A percentile compares a stretch with the other conserved stretches of the same genome.
Conservation (phyloP, 2,329 filamentous ascomycete genomes). For the Calonectria hawksworthii region DNA sequence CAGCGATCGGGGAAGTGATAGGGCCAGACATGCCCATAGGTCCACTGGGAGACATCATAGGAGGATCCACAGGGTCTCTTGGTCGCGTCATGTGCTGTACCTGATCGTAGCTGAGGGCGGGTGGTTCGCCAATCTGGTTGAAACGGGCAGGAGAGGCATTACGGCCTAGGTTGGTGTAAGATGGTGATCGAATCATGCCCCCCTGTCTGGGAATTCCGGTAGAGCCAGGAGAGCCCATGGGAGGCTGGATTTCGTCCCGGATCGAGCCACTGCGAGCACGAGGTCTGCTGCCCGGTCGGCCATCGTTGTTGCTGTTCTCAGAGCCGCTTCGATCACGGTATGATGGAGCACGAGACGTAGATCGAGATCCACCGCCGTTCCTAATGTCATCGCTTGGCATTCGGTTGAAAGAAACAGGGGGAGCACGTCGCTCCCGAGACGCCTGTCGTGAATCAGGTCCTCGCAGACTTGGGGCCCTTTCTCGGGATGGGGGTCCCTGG, state of each 20-base stretch:
- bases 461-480: constrained; percentile 36
- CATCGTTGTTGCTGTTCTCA: constrained; percentile 62
- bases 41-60: constrained; percentile 61
- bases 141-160: constrained; percentile 40
- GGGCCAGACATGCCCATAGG: constrained; percentile 56
- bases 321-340: constrained; percentile 70
- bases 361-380: constrained; percentile 46
- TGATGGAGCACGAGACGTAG: constrained; percentile 50
- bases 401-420: constrained; percentile 61
- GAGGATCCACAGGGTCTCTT: constrained; percentile 66
- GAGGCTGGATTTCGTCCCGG: constrained; percentile 54
- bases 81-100: constrained; percentile 60
- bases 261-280: constrained; percentile 56
- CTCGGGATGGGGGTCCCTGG: constrained; percentile 44
- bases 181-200: constrained; percentile 60
- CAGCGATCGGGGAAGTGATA: constrained; percentile 55
- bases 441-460: constrained; percentile 53
- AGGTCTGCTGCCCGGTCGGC: constrained; percentile 56
- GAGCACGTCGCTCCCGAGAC: constrained; percentile 60
- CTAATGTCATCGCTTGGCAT: constrained; percentile 59
- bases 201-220: constrained; percentile 47
- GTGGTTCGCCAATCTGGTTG: constrained; percentile 39
- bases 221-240: constrained; percentile 35
- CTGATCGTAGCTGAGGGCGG: constrained; percentile 50
- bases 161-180: constrained; percentile 52